Percentiles rank a stretch among this genome's conserved stretches.
These are phyloP conservation scores for Leccinum griseonigrum DNA, from an alignment of 1,284 basidiomycete species.

Conservation along the genomic window DNA sequence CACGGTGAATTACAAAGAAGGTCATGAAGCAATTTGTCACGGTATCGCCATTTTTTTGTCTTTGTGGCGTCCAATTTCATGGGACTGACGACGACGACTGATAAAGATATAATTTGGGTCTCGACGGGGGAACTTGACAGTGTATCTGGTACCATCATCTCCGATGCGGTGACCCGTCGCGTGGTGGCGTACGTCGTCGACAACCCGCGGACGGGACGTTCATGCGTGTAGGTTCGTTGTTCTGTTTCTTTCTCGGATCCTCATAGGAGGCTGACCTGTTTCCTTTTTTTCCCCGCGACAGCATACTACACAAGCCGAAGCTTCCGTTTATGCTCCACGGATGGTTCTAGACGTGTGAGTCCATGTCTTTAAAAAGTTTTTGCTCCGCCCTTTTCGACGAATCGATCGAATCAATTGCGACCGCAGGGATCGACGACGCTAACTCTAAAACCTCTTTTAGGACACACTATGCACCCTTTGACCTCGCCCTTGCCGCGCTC, in stretches of 20 bases:
- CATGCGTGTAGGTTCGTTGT: conserved; percentile 85
- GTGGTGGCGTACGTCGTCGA: conserved; percentile 98
- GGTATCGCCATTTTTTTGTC: conserved; percentile 39
- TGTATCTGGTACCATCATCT: conserved; percentile 99
- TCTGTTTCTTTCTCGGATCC: neutral
- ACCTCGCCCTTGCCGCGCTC: conserved; percentile 72
- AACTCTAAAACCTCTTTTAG: conserved; percentile 29
- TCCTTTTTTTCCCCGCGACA: conserved; percentile 30
- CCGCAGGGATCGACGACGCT: neutral
- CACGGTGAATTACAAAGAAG: conserved; percentile 92
- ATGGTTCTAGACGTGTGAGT: conserved; percentile 33
- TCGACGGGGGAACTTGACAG: conserved; percentile 87
- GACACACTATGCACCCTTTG: conserved; percentile 61
- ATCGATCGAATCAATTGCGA: neutral
- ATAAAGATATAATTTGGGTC: conserved; percentile 96
- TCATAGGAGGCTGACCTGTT: neutral
- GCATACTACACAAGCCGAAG: conserved; percentile 98
- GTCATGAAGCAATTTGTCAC: conserved; percentile 93
- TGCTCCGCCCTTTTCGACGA: too few species aligned
- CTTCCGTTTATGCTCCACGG: conserved; percentile 83
- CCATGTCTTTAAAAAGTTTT: conserved; percentile 1
- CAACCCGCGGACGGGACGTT: conserved; percentile 96
- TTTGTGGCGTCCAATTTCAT: conserved; percentile 8
- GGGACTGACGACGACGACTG: conserved; percentile 9
- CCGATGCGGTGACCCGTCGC: conserved; percentile 76